Evolutionary conservation across 192 early-diverging fungal genomes (phyloP).

Genomic region (Podila verticillata): DNA sequence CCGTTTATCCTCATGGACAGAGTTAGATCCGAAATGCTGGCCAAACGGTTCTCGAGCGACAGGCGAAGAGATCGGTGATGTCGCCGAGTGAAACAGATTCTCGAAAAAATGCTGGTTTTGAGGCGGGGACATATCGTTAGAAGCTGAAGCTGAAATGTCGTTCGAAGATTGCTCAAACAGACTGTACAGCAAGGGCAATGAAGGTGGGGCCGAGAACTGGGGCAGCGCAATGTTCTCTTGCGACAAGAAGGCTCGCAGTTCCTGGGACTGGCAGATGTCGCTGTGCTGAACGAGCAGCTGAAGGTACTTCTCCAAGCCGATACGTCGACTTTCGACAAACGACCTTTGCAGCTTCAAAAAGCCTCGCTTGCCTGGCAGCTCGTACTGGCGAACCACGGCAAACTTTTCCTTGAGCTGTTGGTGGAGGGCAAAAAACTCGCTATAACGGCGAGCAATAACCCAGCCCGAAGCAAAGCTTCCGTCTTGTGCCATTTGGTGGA

Average conservation of each 20-base stretch:
- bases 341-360: constrained; percentile 71
- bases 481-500: constrained; percentile 66
- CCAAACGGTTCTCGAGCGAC: constrained; percentile 1
- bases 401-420: constrained; percentile 67
- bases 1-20: background rate
- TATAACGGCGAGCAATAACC: constrained; percentile 82
- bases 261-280: constrained; percentile 67
- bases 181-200: background rate
- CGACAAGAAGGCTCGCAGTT: constrained; percentile 80
- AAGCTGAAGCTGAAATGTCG: background rate
- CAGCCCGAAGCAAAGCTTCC: constrained; percentile 70
- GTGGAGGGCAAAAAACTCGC: constrained; percentile 89
- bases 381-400: constrained; percentile 68
- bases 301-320: constrained; percentile 78
- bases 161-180: constrained; percentile 5
- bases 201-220: constrained; percentile 18
- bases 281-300: constrained; percentile 61
- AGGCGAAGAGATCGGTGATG: constrained; percentile 23
- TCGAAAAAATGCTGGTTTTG: constrained; percentile 32
- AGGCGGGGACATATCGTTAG: background rate
- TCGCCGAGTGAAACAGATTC: constrained; percentile 35
- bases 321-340: constrained; percentile 75
- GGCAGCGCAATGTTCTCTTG: constrained; percentile 61
- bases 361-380: constrained; percentile 81
- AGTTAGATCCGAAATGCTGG: background rate